Evolutionary conservation across 2,329 filamentous ascomycete species (phyloP).

Genomic region (Fusarium sarcochroum): DNA sequence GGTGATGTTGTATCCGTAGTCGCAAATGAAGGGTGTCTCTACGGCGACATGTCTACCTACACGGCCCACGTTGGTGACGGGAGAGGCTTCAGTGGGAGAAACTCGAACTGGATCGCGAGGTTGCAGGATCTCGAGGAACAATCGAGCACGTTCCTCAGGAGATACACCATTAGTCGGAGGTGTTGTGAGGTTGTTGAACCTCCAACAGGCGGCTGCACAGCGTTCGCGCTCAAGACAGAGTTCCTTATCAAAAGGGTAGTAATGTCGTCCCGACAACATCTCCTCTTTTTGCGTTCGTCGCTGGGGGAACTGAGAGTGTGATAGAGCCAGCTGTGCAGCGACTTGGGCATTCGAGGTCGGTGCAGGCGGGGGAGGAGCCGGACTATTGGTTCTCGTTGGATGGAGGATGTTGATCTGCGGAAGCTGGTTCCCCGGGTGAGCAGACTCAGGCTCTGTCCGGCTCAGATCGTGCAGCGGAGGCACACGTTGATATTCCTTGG

Average conservation of each 20-base stretch:
- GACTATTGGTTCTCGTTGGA: conserved; percentile 65
- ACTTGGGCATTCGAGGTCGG: conserved; percentile 64
- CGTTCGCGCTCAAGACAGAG: conserved; percentile 87
- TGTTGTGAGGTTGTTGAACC: conserved; percentile 84
- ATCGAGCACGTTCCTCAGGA: conserved; percentile 74
- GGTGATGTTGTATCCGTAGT: conserved; percentile 95
- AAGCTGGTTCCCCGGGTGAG: conserved; percentile 64
- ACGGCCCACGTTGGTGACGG: conserved; percentile 68
- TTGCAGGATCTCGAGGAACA: conserved; percentile 80
- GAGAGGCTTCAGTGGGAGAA: conserved; percentile 67
- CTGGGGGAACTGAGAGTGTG: conserved; percentile 65
- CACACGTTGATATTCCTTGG: conserved; percentile 73
- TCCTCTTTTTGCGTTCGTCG: conserved; percentile 84
- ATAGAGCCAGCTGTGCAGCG: conserved; percentile 71
- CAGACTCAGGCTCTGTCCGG: conserved; percentile 68
- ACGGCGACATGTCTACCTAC: conserved; percentile 84
- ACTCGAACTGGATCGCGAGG: conserved; percentile 70
- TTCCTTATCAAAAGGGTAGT: conserved; percentile 82
- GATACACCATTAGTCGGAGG: conserved; percentile 82
- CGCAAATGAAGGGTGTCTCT: conserved; percentile 90
- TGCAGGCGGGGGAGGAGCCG: conserved; percentile 56
- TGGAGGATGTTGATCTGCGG: conserved; percentile 72
- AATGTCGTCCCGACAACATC: conserved; percentile 87
- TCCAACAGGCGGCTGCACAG: conserved; percentile 84
- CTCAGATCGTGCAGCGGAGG: conserved; percentile 72